Evolutionary conservation across 2,329 filamentous ascomycete species (phyloP).

Genomic region (Fusarium bactridioides): DNA sequence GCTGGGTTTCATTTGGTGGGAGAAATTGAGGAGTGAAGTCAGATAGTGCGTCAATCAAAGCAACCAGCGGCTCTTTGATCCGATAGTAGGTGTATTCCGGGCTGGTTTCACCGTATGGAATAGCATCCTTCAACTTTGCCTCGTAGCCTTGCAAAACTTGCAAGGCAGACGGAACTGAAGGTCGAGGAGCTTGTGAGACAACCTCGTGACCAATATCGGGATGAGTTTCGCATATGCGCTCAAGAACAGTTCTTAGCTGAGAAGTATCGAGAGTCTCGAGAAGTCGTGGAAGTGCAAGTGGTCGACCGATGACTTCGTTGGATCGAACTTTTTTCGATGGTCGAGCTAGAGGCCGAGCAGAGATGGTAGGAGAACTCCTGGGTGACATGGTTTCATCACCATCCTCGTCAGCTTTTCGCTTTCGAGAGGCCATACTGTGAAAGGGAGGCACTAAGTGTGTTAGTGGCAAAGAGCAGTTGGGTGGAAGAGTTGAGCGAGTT

Average conservation of each 20-base stretch:
- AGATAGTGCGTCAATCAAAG: conserved; percentile 86
- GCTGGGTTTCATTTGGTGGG: conserved; percentile 86
- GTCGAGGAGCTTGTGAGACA: conserved; percentile 83
- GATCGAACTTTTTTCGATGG: conserved; percentile 69
- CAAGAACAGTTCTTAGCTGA: conserved; percentile 85
- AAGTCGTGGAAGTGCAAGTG: conserved; percentile 71
- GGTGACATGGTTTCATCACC: conserved; percentile 90
- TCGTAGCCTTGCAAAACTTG: conserved; percentile 85
- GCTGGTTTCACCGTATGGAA: conserved; percentile 84
- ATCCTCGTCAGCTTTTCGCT: conserved; percentile 88
- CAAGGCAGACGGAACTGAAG: conserved; percentile 81
- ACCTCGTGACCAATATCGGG: conserved; percentile 88
- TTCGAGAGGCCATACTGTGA: conserved; percentile 66
- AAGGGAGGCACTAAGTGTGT: conserved; percentile 54
- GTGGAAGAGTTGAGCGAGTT: not conserved
- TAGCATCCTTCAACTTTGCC: conserved; percentile 76
- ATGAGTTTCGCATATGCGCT: conserved; percentile 88
- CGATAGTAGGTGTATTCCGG: conserved; percentile 96
- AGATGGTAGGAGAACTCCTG: conserved; percentile 78
- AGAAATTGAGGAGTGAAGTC: conserved; percentile 97
- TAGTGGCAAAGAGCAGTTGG: conserved; percentile 26
- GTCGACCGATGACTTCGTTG: conserved; percentile 70
- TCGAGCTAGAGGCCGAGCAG: conserved; percentile 71
- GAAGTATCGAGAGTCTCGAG: conserved; percentile 90
- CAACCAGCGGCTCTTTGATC: conserved; percentile 80